Evolutionary conservation across 139 green algal genomes (phyloP), one percentile per base, ranked within the genome.

Genomic region (Chlamydomonas applanata): DNA sequence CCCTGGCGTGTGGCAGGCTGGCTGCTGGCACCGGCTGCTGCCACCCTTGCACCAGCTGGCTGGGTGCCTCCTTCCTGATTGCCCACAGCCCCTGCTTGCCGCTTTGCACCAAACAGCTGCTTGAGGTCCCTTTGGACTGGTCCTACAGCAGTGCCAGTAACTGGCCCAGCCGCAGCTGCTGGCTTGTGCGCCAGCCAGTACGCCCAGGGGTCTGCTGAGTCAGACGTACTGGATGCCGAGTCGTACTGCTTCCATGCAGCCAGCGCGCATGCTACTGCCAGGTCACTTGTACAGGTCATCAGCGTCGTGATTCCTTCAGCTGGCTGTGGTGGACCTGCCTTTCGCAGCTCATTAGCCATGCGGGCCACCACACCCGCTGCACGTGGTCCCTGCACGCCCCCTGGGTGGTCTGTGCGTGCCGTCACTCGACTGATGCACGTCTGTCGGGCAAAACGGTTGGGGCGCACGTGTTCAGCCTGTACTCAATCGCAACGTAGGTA

Each of bases 231-330:
- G 60, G 27, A 16, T n/a, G 60, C 7, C 17, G 27, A n/a, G 4
- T 40, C 17, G 66, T 79, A 74, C 59, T 45, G 3, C 13, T 45
- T 71, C 79, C 79, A 85, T 2, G 65, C 40, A 1, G 32, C 25
- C 25, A 82, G 25, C 14, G 80, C 80, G 1, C 29, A 66, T 4
- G 32, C 49, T 2, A 62, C 67, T 11, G 79, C 57, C 1, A 27
- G 49, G 46, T 74, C 69, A 11, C 29, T 77, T 11, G 5, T 54
- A 69, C 75, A 82, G 25, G 49, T 71, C 78, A 91, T 82, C 46
- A 93, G 63, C 17, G 61, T 81, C 19, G n/a, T 33, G 46, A 91
- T 82, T 30, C 88, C 88, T 68, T 93, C 88, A 3, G 62, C 19
- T 4, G 1, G 14, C 25, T 77, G 4, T 14, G 84, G 82, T 45